phyloP scores from a whole-genome alignment of 176 grass and related monocot species.

The Oryza glaberrima region DNA sequence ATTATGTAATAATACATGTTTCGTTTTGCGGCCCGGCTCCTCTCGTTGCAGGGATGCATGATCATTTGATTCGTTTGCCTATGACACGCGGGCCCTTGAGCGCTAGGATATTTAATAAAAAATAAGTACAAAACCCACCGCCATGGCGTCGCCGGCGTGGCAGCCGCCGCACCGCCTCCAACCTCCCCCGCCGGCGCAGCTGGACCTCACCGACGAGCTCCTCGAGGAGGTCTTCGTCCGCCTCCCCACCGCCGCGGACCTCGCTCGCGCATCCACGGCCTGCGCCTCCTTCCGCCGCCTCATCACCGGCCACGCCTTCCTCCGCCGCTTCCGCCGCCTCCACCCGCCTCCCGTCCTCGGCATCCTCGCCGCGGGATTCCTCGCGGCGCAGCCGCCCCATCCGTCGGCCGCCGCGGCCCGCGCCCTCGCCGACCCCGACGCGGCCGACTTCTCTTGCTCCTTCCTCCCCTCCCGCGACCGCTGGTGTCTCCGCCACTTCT shows the following conservation, averaged over 20 bases:
- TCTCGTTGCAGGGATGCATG: no score
- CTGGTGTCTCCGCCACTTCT: background rate
- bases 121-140: background rate
- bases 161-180: no score
- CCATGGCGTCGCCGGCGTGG: background rate
- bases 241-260: background rate
- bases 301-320: background rate
- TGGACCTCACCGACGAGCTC: background rate
- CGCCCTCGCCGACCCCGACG: background rate
- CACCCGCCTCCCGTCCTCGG: background rate
- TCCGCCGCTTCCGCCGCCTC: background rate
- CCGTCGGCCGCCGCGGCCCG: background rate
- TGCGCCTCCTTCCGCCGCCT: background rate
- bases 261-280: background rate
- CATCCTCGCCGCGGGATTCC: background rate
- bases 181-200: background rate
- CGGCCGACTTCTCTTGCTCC: background rate
- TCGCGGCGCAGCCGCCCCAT: background rate
- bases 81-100: no score
- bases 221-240: constrained; percentile 13
- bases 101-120: no score
- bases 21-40: no score
- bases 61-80: no score
- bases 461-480: background rate
- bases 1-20: no score